A percentile compares a stretch with the other conserved stretches of the same genome.
These are phyloP conservation scores for Globisporangium yorkense DNA, from an alignment of 352 stramenopile genomes.

Conservation along the genomic window DNA sequence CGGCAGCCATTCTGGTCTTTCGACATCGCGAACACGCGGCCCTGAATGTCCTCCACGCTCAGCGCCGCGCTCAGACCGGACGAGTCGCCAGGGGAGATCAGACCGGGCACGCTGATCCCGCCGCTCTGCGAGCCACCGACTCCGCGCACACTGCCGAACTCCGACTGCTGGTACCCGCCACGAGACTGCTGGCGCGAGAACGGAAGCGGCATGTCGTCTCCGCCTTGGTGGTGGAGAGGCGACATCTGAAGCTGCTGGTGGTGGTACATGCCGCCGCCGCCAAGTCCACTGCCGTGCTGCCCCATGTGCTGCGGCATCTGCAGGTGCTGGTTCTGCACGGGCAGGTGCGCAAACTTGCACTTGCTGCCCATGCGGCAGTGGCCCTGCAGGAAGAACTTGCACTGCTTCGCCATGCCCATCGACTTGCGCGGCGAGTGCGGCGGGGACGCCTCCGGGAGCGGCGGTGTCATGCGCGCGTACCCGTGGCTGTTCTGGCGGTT, in stretches of 20 bases:
- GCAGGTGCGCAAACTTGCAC: conserved; percentile 79
- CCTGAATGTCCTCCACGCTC: conserved; percentile 68
- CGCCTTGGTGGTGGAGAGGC: conserved; percentile 9
- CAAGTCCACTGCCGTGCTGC: not conserved
- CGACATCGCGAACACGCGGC: conserved; percentile 84
- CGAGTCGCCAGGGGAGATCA: conserved; percentile 5
- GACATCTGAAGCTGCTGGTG: conserved; percentile 12
- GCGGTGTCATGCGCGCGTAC: conserved; percentile 54
- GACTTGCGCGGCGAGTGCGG: conserved; percentile 54
- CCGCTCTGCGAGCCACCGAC: conserved; percentile 6
- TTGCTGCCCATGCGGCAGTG: conserved; percentile 84
- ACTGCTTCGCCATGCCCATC: conserved; percentile 60
- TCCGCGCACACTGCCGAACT: conserved; percentile 2
- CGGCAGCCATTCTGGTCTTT: conserved; percentile 97
- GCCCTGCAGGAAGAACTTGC: conserved; percentile 81
- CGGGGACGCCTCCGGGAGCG: conserved; percentile 47
- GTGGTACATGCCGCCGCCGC: not conserved
- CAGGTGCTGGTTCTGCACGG: conserved; percentile 28
- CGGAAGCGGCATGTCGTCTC: conserved; percentile 6
- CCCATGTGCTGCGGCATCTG: conserved; percentile 8
- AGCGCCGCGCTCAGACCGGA: conserved; percentile 35
- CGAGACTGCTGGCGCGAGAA: conserved; percentile 10
- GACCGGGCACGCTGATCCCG: not conserved
- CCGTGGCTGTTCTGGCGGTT: conserved; percentile 14
- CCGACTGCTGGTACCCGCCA: conserved; percentile 1